phyloP scores from a whole-genome alignment of 495 filamentous ascomycete genomes.

The Staphylotrichum tortipilum region DNA sequence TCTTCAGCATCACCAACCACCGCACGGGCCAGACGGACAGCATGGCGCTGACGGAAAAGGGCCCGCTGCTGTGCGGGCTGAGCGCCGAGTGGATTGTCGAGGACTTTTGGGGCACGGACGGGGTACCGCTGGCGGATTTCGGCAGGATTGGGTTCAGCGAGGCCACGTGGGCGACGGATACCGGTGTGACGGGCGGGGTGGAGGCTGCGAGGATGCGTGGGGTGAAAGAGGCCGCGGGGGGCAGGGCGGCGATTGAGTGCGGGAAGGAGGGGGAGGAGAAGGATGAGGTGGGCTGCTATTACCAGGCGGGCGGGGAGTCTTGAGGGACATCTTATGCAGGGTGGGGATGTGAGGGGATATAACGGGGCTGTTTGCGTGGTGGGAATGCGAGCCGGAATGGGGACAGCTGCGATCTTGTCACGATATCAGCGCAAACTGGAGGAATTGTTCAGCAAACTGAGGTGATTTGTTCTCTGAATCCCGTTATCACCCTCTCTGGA shows the following conservation, averaged over 20 bases:
- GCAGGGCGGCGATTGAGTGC: not conserved
- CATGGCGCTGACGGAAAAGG: not conserved
- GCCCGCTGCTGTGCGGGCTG: slow-evolving; percentile 4
- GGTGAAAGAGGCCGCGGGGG: not conserved
- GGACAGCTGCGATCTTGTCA: not conserved
- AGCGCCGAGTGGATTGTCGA: slow-evolving; percentile 7
- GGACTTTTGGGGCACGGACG: slow-evolving; percentile 2
- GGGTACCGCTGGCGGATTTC: slow-evolving; percentile 5
- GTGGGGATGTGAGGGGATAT: too few relatives aligned
- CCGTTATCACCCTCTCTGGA: too few relatives aligned
- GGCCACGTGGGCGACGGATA: not conserved
- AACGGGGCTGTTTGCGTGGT: too few relatives aligned
- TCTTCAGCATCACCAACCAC: not conserved
- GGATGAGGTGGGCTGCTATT: too few relatives aligned
- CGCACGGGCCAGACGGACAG: not conserved
- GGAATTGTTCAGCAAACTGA: too few relatives aligned
- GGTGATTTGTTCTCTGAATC: not conserved
- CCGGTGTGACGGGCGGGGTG: not conserved
- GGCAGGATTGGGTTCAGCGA: not conserved
- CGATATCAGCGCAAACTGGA: not conserved
- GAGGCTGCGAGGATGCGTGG: not conserved
- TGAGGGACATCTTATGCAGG: too few relatives aligned
- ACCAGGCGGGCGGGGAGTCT: too few relatives aligned
- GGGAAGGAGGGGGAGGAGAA: too few relatives aligned
- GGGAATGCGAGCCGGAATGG: not conserved